Conservation (phyloP, 345 rosid species). For the Odontarrhena argentea region DNA sequence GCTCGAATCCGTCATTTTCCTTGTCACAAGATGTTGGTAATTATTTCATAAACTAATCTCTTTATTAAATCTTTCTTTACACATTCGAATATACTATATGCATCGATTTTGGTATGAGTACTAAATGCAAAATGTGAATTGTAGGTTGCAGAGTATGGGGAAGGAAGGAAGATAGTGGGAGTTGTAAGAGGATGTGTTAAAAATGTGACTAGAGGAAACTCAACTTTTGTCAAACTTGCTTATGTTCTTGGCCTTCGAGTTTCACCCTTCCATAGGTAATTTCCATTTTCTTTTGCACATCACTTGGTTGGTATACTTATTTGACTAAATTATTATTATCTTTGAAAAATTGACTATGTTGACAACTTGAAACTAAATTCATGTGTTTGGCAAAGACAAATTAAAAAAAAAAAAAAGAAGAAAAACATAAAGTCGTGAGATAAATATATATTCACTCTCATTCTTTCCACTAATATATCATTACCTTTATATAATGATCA, state of each 20-base stretch:
- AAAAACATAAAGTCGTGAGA: too few species aligned
- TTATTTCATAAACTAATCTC: neutral
- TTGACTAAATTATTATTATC: neutral
- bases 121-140: neutral
- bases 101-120: neutral
- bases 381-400: too few species aligned
- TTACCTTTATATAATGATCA: constrained; percentile 24
- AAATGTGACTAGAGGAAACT: constrained; percentile 56
- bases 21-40: constrained; percentile 62
- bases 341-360: too few species aligned
- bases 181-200: constrained; percentile 70
- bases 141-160: constrained; percentile 74
- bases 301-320: neutral
- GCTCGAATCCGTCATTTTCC: constrained; percentile 72
- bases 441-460: too few species aligned
- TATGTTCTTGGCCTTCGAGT: constrained; percentile 74
- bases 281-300: neutral
- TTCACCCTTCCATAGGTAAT: constrained; percentile 64
- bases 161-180: constrained; percentile 58
- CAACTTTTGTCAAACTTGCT: constrained; percentile 50
- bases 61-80: neutral
- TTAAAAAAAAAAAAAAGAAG: too few species aligned
- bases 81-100: neutral
- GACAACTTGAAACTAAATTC: too few species aligned
- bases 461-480: too few species aligned